phyloP scores from a whole-genome alignment of 2,329 filamentous ascomycete genomes.

The Talaromyces sp. region DNA sequence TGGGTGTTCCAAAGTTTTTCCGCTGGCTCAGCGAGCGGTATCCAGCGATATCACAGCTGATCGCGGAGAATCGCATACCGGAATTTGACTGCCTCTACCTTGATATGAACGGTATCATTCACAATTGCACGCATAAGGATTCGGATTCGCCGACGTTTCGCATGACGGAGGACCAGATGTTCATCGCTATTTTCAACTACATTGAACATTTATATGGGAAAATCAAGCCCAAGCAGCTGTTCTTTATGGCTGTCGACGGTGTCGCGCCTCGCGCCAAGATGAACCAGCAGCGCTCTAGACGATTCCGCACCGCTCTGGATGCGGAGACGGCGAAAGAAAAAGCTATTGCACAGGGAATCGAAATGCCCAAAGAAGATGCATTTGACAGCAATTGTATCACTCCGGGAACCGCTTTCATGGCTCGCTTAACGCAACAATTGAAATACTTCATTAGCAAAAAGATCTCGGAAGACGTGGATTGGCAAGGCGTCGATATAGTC shows the following conservation, averaged over 20 bases:
- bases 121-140: slow-evolving; percentile 98
- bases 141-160: slow-evolving; percentile 86
- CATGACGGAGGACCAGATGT: slow-evolving; percentile 97
- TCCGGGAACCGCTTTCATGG: slow-evolving; percentile 95
- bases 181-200: slow-evolving; percentile 99
- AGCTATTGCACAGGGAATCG: slow-evolving; percentile 79
- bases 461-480: slow-evolving; percentile 91
- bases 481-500: slow-evolving; percentile 94
- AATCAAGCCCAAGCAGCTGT: slow-evolving; percentile 96
- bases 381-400: slow-evolving; percentile 99
- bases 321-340: slow-evolving; percentile 85
- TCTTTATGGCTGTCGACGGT: slow-evolving; percentile 99
- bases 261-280: slow-evolving; percentile 98
- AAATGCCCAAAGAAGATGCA: slow-evolving; percentile 89
- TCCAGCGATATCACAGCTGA: slow-evolving; percentile 95
- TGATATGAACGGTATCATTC: slow-evolving; percentile 97
- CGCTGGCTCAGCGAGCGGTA: slow-evolving; percentile 99
- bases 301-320: slow-evolving; percentile 91
- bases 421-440: slow-evolving; percentile 84
- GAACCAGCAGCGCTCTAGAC: slow-evolving; percentile 95
- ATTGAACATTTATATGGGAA: slow-evolving; percentile 98
- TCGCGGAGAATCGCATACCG: slow-evolving; percentile 96
- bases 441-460: slow-evolving; percentile 99
- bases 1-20: slow-evolving; percentile 85
- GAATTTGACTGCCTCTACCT: slow-evolving; percentile 95